Evolutionary conservation across 768 basidiomycete species (phyloP).

Genomic region (Collybiopsis luxurians): DNA sequence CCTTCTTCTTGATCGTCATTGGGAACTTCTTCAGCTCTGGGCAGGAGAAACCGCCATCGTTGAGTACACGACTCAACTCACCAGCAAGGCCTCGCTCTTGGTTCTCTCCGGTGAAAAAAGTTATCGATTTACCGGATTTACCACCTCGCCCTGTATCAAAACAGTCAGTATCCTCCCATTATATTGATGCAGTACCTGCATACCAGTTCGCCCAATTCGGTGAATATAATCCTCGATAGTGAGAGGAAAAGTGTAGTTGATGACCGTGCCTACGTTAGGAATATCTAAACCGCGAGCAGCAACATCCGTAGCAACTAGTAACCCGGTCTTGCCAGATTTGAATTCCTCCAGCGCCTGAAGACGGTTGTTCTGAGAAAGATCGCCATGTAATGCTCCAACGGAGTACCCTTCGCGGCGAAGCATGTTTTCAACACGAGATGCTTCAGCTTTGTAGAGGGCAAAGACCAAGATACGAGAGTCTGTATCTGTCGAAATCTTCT

Average conservation of each 20-base stretch:
- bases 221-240: constrained; percentile 94
- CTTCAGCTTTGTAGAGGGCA: constrained; percentile 97
- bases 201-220: constrained; percentile 86
- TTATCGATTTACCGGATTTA: constrained; percentile 85
- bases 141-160: constrained; percentile 74
- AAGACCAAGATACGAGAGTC: constrained; percentile 86
- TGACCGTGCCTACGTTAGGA: constrained; percentile 89
- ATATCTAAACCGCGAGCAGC: constrained; percentile 97
- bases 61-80: constrained; percentile 86
- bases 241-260: constrained; percentile 97
- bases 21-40: constrained; percentile 80
- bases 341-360: constrained; percentile 87
- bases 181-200: constrained; percentile 19
- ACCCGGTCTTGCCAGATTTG: constrained; percentile 61
- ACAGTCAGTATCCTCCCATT: not conserved
- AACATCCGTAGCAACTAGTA: constrained; percentile 96
- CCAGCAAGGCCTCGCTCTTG: constrained; percentile 88
- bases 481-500: constrained; percentile 45
- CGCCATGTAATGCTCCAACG: constrained; percentile 86
- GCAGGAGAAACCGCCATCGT: constrained; percentile 82
- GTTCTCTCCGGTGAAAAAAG: constrained; percentile 92
- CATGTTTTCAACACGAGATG: constrained; percentile 82
- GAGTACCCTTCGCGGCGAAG: constrained; percentile 71
- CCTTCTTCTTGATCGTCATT: constrained; percentile 96
- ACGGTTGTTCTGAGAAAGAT: constrained; percentile 82